Percentiles rank a stretch among this genome's conserved stretches.
These are phyloP conservation scores for Lolium perenne DNA, from an alignment of 176 grass and related monocot species.

Conservation along the genomic window DNA sequence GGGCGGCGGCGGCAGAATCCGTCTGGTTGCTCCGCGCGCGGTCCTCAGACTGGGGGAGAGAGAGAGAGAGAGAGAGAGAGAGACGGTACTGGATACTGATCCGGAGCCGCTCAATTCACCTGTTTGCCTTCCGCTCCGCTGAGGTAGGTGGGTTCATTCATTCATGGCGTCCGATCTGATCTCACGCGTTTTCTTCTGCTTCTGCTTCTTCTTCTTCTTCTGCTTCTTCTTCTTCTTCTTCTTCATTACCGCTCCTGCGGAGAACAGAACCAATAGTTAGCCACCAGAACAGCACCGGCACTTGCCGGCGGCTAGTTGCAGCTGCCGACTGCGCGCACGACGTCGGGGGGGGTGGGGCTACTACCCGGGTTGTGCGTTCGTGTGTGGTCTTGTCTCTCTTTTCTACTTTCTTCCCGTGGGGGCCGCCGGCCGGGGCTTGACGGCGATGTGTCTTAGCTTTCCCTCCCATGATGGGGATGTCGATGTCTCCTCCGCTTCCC, in stretches of 20 bases:
- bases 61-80: no score
- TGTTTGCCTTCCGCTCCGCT: neutral
- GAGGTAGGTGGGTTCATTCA: conserved; percentile 38
- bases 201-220: no score
- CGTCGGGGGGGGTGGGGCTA: no score
- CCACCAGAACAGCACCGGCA: neutral
- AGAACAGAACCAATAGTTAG: neutral
- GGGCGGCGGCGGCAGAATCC: conserved; percentile 18
- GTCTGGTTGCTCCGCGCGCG: neutral
- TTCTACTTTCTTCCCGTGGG: conserved; percentile 5
- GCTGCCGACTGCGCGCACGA: neutral
- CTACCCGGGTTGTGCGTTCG: neutral
- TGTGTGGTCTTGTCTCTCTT: neutral
- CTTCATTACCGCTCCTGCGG: no score
- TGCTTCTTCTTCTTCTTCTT: no score
- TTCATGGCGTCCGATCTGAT: neutral
- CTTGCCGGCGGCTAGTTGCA: neutral
- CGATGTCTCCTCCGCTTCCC: conserved; percentile 45
- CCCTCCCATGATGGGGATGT: conserved; percentile 26
- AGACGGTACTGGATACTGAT: neutral
- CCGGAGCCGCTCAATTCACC: neutral
- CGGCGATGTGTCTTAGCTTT: conserved; percentile 42
- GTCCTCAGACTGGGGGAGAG: neutral
- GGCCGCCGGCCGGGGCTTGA: conserved; percentile 34
- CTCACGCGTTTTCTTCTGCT: neutral